These are phyloP conservation scores for Tolypocladium album DNA, from an alignment of 2,329 filamentous ascomycete genomes.

Conservation along the genomic window DNA sequence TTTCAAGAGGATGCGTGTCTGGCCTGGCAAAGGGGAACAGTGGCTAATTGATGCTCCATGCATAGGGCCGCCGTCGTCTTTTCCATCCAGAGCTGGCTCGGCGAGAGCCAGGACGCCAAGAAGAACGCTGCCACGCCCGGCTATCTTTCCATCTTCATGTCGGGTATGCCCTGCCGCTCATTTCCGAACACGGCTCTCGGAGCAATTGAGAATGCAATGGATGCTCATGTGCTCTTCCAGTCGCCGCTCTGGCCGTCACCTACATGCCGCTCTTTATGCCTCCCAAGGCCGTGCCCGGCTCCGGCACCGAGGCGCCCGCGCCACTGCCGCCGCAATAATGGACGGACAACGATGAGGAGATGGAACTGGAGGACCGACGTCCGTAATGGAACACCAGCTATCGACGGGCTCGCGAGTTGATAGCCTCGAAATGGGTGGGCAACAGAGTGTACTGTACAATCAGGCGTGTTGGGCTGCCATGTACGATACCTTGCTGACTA, in stretches of 20 bases:
- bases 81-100: slow-evolving; percentile 66
- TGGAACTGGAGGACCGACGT: neutral
- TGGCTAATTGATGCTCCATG: slow-evolving; percentile 2
- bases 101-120: slow-evolving; percentile 58
- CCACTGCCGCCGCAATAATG: slow-evolving; percentile 4
- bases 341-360: neutral
- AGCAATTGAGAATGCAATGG: neutral
- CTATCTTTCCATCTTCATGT: slow-evolving; percentile 68
- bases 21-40: accelerated
- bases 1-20: neutral
- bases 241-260: slow-evolving; percentile 46
- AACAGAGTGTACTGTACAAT: neutral
- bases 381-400: neutral
- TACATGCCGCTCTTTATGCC: slow-evolving; percentile 42
- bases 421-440: neutral
- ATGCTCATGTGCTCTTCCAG: slow-evolving; percentile 22
- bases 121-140: slow-evolving; percentile 57
- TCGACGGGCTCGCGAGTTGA: neutral
- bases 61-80: slow-evolving; percentile 61
- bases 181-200: neutral
- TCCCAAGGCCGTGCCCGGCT: slow-evolving; percentile 16
- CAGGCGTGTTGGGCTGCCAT: neutral
- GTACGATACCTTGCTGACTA: neutral
- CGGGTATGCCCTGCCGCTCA: slow-evolving; percentile 40
- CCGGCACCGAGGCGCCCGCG: slow-evolving; percentile 21